phyloP scores from a whole-genome alignment of 148 eudicot genomes.

The Cornus kousa region DNA sequence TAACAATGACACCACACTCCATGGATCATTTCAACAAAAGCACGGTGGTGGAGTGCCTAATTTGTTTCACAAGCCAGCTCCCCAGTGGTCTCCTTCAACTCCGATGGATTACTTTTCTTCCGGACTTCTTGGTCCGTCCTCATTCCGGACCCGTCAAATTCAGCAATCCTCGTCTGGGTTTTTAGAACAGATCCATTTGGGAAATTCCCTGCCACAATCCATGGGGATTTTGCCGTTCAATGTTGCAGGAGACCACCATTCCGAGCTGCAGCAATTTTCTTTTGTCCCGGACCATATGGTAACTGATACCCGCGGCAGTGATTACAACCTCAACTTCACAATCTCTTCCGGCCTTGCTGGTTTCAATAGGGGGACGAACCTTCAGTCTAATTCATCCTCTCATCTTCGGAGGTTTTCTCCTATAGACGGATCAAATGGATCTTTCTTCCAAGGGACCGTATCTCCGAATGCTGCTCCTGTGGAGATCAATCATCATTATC shows the following conservation, averaged over 20 bases:
- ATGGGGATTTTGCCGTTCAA: slow-evolving; percentile 32
- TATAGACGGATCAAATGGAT: slow-evolving; percentile 50
- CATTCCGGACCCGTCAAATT: slow-evolving; percentile 17
- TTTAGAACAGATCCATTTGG: slow-evolving; percentile 28
- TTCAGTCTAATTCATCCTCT: slow-evolving; percentile 97
- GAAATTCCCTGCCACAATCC: slow-evolving; percentile 32
- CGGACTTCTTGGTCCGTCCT: slow-evolving; percentile 26
- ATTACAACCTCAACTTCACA: slow-evolving; percentile 63
- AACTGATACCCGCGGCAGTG: slow-evolving; percentile 21
- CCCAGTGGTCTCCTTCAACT: slow-evolving; percentile 35
- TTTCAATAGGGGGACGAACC: slow-evolving; percentile 98
- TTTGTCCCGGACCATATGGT: slow-evolving; percentile 40
- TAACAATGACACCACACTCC: slow-evolving; percentile 21
- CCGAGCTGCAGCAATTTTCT: slow-evolving; percentile 51
- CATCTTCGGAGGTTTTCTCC: slow-evolving; percentile 69
- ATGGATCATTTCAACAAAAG: slow-evolving; percentile 29
- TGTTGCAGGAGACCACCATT: slow-evolving; percentile 18
- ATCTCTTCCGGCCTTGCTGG: slow-evolving; percentile 58
- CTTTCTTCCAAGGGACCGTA: slow-evolving; percentile 64
- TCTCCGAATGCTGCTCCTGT: slow-evolving; percentile 30
- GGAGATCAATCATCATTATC: slow-evolving; percentile 24
- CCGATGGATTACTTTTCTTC: slow-evolving; percentile 59
- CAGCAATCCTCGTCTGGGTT: slow-evolving; percentile 17
- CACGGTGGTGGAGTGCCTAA: slow-evolving; percentile 11
- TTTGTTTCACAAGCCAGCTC: slow-evolving; percentile 31